Evolutionary conservation across 1,284 basidiomycete species (phyloP).

Genomic region (Coniferiporia sulphurascens): DNA sequence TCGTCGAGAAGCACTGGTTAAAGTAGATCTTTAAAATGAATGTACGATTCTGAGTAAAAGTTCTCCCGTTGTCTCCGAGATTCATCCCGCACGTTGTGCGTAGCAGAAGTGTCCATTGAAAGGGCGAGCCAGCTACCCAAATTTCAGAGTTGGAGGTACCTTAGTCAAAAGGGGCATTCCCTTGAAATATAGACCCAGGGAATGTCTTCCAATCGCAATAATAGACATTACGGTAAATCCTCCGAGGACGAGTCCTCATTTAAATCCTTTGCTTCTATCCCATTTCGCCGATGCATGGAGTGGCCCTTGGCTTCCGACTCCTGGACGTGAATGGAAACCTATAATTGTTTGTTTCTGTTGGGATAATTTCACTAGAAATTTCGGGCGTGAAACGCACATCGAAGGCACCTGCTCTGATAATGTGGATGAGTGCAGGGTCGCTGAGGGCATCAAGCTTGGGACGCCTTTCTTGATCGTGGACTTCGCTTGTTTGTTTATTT

Average conservation of each 20-base stretch:
- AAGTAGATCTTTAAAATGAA: background rate
- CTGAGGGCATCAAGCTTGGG: background rate
- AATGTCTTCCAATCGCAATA: background rate
- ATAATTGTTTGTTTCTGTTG: background rate
- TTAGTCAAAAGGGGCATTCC: too few relatives aligned
- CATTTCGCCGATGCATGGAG: background rate
- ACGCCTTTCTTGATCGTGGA: background rate
- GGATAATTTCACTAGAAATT: background rate
- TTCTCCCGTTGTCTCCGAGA: background rate
- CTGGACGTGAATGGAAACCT: constrained; percentile 6
- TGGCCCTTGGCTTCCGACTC: background rate
- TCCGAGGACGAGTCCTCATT: background rate
- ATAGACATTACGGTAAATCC: background rate
- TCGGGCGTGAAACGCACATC: background rate
- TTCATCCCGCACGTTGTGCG: background rate
- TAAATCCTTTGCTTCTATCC: background rate
- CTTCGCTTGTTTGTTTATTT: background rate
- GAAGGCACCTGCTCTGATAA: constrained; percentile 2
- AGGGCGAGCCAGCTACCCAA: too few relatives aligned
- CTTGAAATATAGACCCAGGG: too few relatives aligned
- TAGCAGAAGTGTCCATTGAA: too few relatives aligned
- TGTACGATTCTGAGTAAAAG: background rate
- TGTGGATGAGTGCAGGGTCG: constrained; percentile 1
- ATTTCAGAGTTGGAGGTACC: too few relatives aligned
- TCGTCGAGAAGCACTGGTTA: constrained; percentile 12